Base-by-base conservation (phyloP, 495 filamentous ascomycete genomes). In the Penicillium canescens region DNA sequence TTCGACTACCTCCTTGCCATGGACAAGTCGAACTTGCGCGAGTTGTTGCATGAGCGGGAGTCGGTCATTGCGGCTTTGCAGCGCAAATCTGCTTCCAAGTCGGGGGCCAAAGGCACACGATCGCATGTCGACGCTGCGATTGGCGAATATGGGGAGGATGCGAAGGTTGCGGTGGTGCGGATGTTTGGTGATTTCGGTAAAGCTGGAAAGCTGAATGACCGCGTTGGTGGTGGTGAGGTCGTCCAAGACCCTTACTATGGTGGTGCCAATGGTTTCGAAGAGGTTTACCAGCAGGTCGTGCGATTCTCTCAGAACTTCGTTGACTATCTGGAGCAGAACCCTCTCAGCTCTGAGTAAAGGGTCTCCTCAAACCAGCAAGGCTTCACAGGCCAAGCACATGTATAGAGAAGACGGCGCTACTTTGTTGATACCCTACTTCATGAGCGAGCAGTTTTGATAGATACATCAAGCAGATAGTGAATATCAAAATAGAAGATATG, bases 1-100 rank as follows among this genome's bases (percentile, higher is more conserved):
- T 98, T 96, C 61, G 91, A 98, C 68, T 98, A 93, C 65, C 84
- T 98, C 49, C 79, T 98, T 46, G 92, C 90, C 37, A 98, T 98
- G 94, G 94, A 98, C 67, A 77, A 86, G 31, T 77, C 82, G n/a
- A 98, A 97, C 66, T 70, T 93, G 9, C 70, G 76, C 31, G 85
- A 96, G 60, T 69, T 97, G 54, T 59, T 84, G 55, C 75, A 83
- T 24, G 70, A 77, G 56, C 73, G 76, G 45, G 76, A 82, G 43
- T 78, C 80, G 46, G 71, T 85, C 16, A 72, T 68, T 56, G 69
- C 62, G 59, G 72, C 59, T 76, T 77, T 65, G 80, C 78, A 41
- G 41, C 70, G 62, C 42, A 62, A 60, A 43, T 54, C 65, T 7
- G 56, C 44, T 52, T 58, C 56, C 50, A 61, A 62, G 59, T 60